These are phyloP conservation scores for Lonicera japonica DNA, from an alignment of 129 eudicot genomes.

Conservation along the genomic window DNA sequence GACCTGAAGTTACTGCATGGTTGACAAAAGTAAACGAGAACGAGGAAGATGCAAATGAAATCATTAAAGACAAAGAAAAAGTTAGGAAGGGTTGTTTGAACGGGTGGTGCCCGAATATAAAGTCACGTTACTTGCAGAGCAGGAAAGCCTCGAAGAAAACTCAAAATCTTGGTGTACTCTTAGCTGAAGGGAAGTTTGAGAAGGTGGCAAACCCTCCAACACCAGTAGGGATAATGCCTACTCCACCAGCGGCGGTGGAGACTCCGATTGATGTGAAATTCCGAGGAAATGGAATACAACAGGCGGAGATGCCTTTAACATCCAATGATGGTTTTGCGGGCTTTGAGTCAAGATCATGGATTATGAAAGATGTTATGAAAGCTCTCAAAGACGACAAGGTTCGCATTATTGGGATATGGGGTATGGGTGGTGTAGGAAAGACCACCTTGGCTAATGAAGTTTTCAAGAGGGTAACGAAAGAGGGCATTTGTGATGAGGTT, in stretches of 20 bases:
- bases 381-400: slow-evolving; percentile 5
- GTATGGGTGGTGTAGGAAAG: slow-evolving; percentile 22
- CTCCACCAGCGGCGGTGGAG: background rate
- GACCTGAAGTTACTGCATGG: slow-evolving; percentile 5
- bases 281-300: too few species aligned
- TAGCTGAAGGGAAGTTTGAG: background rate
- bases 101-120: background rate
- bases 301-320: background rate
- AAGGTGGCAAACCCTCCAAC: background rate
- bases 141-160: slow-evolving; percentile 3
- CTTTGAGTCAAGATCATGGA: background rate
- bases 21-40: background rate
- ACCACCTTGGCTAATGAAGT: slow-evolving; percentile 8
- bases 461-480: background rate
- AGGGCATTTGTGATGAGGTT: slow-evolving; percentile 1
- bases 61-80: background rate
- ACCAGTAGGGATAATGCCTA: background rate
- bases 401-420: slow-evolving; percentile 4
- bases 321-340: background rate
- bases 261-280: too few species aligned
- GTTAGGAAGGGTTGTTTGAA: background rate
- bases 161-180: background rate
- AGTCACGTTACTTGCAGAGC: slow-evolving; percentile 12
- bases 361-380: slow-evolving; percentile 3
- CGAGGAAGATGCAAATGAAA: background rate